Conservation (phyloP, 2,329 filamentous ascomycete species). For the Rhynchosporium secalis region DNA sequence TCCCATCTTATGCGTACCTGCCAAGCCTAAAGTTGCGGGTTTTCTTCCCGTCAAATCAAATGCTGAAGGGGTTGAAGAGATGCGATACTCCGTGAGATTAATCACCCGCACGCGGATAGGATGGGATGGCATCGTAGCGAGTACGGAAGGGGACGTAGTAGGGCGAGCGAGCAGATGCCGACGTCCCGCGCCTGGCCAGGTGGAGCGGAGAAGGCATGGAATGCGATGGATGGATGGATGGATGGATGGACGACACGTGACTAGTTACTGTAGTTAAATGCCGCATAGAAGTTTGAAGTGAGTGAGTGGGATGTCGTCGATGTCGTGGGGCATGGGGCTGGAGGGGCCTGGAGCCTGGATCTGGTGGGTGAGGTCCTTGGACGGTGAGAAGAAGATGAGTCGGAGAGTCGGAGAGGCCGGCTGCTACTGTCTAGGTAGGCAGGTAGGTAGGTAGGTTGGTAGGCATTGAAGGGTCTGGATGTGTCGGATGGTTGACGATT, state of each 20-base stretch:
- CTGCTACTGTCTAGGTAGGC: no score
- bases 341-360: not conserved
- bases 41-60: not conserved
- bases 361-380: no score
- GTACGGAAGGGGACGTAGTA: not conserved
- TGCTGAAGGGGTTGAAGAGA: not conserved
- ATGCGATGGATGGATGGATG: no score
- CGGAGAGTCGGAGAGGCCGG: no score
- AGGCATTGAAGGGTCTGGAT: no score
- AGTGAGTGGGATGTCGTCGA: not conserved
- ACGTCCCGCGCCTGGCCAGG: not conserved
- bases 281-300: conserved; percentile 14
- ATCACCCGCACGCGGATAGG: no score
- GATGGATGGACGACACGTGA: not conserved
- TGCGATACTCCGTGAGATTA: no score
- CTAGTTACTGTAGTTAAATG: conserved; percentile 9
- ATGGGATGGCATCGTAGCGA: not conserved
- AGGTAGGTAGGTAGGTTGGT: no score
- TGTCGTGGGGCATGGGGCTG: no score
- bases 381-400: no score
- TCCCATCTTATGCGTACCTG: not conserved
- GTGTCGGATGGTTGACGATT: no score
- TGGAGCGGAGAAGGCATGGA: not conserved
- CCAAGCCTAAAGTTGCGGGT: not conserved
- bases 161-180: not conserved